Percentiles rank a stretch among this genome's conserved stretches.
phyloP scores from a whole-genome alignment of 2,329 filamentous ascomycete species.

The Epichloe coenophiala region DNA sequence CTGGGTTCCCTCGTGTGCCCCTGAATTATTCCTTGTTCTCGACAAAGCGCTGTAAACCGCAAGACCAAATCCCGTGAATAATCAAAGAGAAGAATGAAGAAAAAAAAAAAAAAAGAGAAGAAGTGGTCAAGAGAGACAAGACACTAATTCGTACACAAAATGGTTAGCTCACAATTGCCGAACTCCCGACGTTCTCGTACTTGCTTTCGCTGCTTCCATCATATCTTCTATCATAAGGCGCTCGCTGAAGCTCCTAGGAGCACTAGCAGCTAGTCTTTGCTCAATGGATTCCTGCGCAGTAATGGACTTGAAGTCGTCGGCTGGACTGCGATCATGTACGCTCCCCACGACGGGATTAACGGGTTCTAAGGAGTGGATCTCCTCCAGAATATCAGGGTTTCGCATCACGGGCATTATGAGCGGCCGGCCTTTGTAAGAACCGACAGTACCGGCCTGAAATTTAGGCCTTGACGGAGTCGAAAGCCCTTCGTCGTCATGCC shows the following conservation, averaged over 20 bases:
- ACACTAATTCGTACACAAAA: not conserved
- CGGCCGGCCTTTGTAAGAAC: conserved; percentile 41
- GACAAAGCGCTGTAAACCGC: conserved; percentile 1
- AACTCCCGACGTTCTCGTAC: conserved; percentile 5
- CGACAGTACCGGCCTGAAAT: conserved; percentile 28
- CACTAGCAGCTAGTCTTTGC: conserved; percentile 26
- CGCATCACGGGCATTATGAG: conserved; percentile 39
- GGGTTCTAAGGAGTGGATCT: conserved; percentile 33
- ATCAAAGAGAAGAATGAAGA: not conserved
- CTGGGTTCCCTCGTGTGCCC: not conserved
- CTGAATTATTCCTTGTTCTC: not conserved
- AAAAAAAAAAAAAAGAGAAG: not conserved
- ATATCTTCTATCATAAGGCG: conserved; percentile 35
- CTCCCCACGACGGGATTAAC: conserved; percentile 40
- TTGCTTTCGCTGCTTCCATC: conserved; percentile 15
- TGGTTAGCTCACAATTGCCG: conserved; percentile 9
- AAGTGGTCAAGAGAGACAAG: not conserved
- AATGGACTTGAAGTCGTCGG: conserved; percentile 31
- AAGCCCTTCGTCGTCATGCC: conserved; percentile 11
- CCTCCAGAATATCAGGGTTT: conserved; percentile 33
- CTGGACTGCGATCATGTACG: conserved; percentile 35
- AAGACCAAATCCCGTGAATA: too few relatives aligned
- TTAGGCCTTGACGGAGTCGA: conserved; percentile 19
- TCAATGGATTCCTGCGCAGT: conserved; percentile 28
- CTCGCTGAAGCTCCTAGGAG: conserved; percentile 34